Base-by-base conservation (phyloP, 495 filamentous ascomycete genomes). In the Penicillium psychrofluorescens region DNA sequence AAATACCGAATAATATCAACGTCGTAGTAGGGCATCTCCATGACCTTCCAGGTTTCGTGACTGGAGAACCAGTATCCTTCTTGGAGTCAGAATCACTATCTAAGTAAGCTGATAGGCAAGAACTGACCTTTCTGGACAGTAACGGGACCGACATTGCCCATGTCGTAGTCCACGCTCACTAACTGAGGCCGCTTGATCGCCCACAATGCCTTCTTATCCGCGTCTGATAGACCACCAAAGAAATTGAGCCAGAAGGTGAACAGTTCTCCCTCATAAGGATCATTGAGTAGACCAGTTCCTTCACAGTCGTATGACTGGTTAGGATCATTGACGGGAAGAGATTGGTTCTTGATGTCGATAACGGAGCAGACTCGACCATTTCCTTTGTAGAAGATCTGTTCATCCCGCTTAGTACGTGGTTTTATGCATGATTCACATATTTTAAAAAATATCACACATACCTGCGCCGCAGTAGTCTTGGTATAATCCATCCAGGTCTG, bases 181-280 rank as follows among this genome's bases (percentile, higher is more conserved):
- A 66, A 40, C 45, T 64, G 59, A 8, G 62, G 61, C 38, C 51
- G 51, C 38, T 66, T 64, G 9, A 49, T 40, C 13, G 46, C 48
- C 61, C 53, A 64, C 11, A 62, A 41, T 2, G 46, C 43, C 29
- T 58, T 29, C 22, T 56, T 62, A 15, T 64, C 61, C 2, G 45
- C 40, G 8, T 51, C 32, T 10, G 56, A 50, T 4, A 64, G 44
- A 29, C 49, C 53, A 9, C 48, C 59, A 30, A 64, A 66, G 44
- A 59, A 61, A 34, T 66, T 59, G 11, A 64, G 52, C 61, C 61
- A 66, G 42, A 49, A 66, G 4, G 54, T 64, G 28, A 66, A 66
- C 6, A 62, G 56, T 31, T 66, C 62, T 10, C 62, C 62, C 47
- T 66, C 62, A 22, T 56, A 62, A 11, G 61, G 61, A 46, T 64